phyloP scores from a whole-genome alignment of 768 basidiomycete species.

The Mycena indigotica region DNA sequence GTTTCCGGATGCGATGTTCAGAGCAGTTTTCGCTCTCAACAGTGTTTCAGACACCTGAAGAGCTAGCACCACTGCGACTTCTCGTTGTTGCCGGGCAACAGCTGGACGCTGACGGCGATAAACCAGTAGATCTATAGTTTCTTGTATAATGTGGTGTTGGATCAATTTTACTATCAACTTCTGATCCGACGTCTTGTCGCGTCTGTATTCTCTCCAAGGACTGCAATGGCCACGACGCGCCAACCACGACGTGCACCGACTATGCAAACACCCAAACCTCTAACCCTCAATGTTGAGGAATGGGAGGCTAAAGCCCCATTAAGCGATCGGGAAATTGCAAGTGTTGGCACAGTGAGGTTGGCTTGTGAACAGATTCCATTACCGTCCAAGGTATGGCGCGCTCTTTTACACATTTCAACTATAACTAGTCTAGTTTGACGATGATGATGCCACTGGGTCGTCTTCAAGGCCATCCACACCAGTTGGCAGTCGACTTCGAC shows the following conservation, averaged over 20 bases:
- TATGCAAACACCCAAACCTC: conserved; percentile 34
- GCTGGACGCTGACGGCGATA: not conserved
- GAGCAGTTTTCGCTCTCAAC: conserved; percentile 62
- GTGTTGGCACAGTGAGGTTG: conserved; percentile 62
- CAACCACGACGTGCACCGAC: not conserved
- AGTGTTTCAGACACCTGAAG: conserved; percentile 51
- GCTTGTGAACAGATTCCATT: conserved; percentile 63
- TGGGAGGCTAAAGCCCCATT: conserved; percentile 88
- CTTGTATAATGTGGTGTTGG: too few species aligned
- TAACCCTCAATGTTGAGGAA: conserved; percentile 72
- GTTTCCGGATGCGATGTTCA: conserved; percentile 61
- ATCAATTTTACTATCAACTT: not conserved
- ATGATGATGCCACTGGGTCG: conserved; percentile 23
- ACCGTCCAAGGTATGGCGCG: conserved; percentile 75
- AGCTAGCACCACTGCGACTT: not conserved
- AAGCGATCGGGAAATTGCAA: conserved; percentile 65
- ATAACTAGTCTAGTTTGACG: conserved; percentile 22
- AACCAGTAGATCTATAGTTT: not conserved
- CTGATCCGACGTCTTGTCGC: not conserved
- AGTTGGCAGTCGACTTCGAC: conserved; percentile 10
- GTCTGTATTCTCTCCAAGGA: not conserved
- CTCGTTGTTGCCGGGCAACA: not conserved
- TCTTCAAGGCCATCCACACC: conserved; percentile 44
- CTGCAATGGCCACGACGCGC: conserved; percentile 5
- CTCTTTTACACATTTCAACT: too few species aligned